These are phyloP conservation scores for Knufia fluminis DNA, from an alignment of 2,329 filamentous ascomycete species.

Conservation along the genomic window DNA sequence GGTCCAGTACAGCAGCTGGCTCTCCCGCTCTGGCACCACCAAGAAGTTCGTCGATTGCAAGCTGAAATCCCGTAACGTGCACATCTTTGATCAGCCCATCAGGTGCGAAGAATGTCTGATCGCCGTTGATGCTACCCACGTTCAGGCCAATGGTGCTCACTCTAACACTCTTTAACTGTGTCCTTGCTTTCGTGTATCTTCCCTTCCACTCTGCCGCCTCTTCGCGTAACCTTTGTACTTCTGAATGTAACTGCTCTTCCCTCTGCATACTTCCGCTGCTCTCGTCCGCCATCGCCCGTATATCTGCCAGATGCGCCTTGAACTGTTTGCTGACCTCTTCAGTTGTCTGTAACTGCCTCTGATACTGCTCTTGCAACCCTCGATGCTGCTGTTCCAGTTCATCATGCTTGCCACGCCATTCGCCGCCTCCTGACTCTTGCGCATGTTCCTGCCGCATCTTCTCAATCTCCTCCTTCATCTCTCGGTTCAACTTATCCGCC, in stretches of 20 bases:
- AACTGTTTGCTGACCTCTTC: conserved; percentile 81
- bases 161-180: conserved; percentile 72
- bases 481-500: conserved; percentile 51
- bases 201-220: conserved; percentile 86
- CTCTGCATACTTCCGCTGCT: conserved; percentile 63
- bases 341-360: conserved; percentile 47
- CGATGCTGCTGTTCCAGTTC: conserved; percentile 34
- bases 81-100: conserved; percentile 80
- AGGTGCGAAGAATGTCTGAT: conserved; percentile 62
- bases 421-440: conserved; percentile 36
- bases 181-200: conserved; percentile 78
- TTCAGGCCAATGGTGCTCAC: conserved; percentile 68
- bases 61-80: conserved; percentile 89
- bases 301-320: conserved; percentile 74
- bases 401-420: conserved; percentile 52
- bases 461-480: conserved; percentile 56
- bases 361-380: background rate
- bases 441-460: conserved; percentile 20
- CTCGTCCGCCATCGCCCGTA: conserved; percentile 93
- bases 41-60: conserved; percentile 84
- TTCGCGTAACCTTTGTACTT: conserved; percentile 65
- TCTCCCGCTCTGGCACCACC: conserved; percentile 65
- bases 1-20: conserved; percentile 65
- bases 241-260: conserved; percentile 67
- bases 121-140: conserved; percentile 41